Evolutionary conservation across 345 rosid species (phyloP), one percentile per base, ranked within the genome.

Genomic region (Pugionium cornutum): DNA sequence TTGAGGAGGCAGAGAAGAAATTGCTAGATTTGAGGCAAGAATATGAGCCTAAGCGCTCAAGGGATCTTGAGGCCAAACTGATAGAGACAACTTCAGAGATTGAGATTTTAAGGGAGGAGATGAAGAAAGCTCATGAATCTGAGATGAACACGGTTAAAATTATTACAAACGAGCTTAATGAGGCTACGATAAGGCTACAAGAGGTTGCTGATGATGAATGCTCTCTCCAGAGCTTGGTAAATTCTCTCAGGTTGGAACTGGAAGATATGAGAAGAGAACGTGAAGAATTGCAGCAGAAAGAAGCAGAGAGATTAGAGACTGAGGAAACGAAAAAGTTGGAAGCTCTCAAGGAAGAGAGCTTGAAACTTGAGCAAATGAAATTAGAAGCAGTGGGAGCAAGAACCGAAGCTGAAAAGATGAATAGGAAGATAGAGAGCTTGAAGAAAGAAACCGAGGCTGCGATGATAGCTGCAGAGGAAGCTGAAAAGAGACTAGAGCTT

Each of bases 151-250:
- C 62, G 0, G 83, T 83, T 44, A 85, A 82, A 45, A 66, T 67
- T 35, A 44, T 85, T 32, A 88, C 95, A 2, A 59, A 48, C 2
- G 97, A 90, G 75, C 83, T 94, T 5, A 78, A 85, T 10, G 85
- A 84, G 32, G 91, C 97, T 41, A 86, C 95, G 1, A 83, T 64
- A 64, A 73, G 69, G n/a, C 81, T 94, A 49, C 86, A 88, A 48
- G 46, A 56, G 10, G 82, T 82, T 10, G 84, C 91, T 1, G 86
- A 81, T 26, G 89, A 94, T 29, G 96, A 94, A 73, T 69, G 72
- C 53, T 63, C 76, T 7, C 89, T 84, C 10, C 63, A 89, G 10
- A 71, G 76, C 32, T 58, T 52, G 40, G 83, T 90, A 46, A 71
- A 47, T 39, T 68, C 78, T 37, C 78, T 86, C 1, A 68, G 76